A percentile compares a stretch with the other conserved stretches of the same genome.
phyloP scores from a whole-genome alignment of 2,329 filamentous ascomycete species.

The Coleophoma eucalyptorum region DNA sequence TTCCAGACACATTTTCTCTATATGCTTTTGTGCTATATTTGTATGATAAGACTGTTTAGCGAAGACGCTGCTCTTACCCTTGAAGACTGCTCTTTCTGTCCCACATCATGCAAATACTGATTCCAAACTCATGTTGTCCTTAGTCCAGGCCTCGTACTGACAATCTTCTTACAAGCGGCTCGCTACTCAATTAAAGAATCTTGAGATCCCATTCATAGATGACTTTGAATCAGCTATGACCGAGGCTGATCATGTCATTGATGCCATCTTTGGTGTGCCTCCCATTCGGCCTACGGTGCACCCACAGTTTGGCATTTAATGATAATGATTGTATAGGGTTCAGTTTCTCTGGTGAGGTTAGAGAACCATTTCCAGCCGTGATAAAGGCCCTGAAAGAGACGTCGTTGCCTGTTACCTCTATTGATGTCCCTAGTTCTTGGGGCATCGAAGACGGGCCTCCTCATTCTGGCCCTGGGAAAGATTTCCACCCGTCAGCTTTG shows the following conservation, averaged over 20 bases:
- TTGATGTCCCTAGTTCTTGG: constrained; percentile 95
- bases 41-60: background rate
- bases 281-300: background rate
- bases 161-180: constrained; percentile 54
- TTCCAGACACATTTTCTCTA: background rate
- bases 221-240: constrained; percentile 69
- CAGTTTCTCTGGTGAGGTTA: constrained; percentile 85
- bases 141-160: no score
- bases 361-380: constrained; percentile 84
- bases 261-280: constrained; percentile 80
- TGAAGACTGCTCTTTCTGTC: no score
- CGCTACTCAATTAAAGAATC: constrained; percentile 76
- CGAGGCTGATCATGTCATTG: constrained; percentile 75
- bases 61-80: background rate
- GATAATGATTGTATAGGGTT: constrained; percentile 57
- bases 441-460: constrained; percentile 86
- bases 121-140: no score
- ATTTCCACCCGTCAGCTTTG: constrained; percentile 75
- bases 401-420: constrained; percentile 73
- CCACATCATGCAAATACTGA: no score
- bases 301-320: constrained; percentile 4
- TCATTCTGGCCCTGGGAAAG: constrained; percentile 68
- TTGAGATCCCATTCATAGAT: constrained; percentile 77
- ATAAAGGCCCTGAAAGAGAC: constrained; percentile 74
- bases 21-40: background rate